Base-by-base conservation (phyloP, 345 rosid species). In the Psidium friedrichsthalianum region DNA sequence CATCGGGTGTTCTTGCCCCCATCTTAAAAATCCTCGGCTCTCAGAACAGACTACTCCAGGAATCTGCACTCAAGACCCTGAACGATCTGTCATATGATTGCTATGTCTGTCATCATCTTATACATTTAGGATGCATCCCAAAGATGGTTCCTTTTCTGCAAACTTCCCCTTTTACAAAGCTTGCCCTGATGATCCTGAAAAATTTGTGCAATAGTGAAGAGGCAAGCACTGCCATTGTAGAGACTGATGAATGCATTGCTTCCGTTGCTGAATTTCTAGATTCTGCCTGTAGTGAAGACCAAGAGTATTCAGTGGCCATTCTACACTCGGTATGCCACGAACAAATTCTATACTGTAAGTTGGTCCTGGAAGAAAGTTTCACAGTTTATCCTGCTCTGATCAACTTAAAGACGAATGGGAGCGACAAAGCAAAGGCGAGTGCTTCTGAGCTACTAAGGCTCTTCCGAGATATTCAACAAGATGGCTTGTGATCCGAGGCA, bases 61-160 rank as follows among this genome's bases (percentile, higher is more conserved):
- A 93, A 88, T 90, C 82, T 56, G 95, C 94, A 59, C 87, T 94
- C 57, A 92, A 87, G 83, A 92, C 88, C 83, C 92, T 96, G 86
- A 87, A 51, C 56, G 92, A 93, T 85, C 88, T 96, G 86, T 95
- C 78, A 92, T 21, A 87, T 88, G 78, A 90, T 86, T 89, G 69
- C n/a, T 52, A 91, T 32, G 88, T 90, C 51, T 92, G 94, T 86
- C 80, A 90, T 69, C 86, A 83, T 51, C 88, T 95, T 88, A 91
- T 91, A 25, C 86, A 91, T 85, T 64, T 64, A 64, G 78, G 78
- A 64, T 93, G 91, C 89, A 87, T 93, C 81, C 91, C 91, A 36
- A 93, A 91, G 74, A 88, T 95, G 88, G 94, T 93, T 83, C 92
- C 88, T 53, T 90, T 94, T 86, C 88, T 95, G 32, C 24, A 82